Evolutionary conservation across 139 green algal genomes (phyloP).

Genomic region (Astrephomene gubernaculifera): DNA sequence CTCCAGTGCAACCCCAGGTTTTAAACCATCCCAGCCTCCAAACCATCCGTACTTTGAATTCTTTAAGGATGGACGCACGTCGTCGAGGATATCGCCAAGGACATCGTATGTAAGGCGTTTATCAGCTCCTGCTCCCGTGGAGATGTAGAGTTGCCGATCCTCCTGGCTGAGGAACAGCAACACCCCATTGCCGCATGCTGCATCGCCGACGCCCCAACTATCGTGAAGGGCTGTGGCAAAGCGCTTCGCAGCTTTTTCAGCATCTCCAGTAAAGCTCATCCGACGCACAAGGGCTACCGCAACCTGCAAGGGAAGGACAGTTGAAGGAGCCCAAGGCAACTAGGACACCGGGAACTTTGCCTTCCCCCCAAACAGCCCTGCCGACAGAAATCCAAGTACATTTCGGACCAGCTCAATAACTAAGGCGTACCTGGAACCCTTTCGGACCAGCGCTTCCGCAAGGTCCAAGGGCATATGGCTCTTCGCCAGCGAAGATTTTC

Average conservation of each 20-base stretch:
- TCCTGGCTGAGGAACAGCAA: constrained; percentile 72
- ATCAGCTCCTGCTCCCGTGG: constrained; percentile 38
- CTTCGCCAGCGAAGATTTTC: constrained; percentile 57
- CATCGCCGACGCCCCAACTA: constrained; percentile 73
- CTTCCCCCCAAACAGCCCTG: too few species aligned
- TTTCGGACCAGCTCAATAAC: background rate
- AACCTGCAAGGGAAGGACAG: constrained; percentile 64
- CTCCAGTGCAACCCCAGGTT: too few species aligned
- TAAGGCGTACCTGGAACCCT: constrained; percentile 33
- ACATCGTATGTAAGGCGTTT: constrained; percentile 26
- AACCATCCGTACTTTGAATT: too few species aligned
- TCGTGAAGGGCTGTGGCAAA: constrained; percentile 71
- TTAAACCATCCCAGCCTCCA: too few species aligned
- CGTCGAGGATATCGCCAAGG: constrained; percentile 48
- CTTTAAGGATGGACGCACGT: constrained; percentile 31
- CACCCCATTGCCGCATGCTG: constrained; percentile 76
- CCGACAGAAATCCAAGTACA: background rate
- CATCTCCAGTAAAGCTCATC: constrained; percentile 43
- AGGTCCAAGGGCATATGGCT: constrained; percentile 51
- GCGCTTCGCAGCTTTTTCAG: constrained; percentile 32
- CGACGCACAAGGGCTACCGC: constrained; percentile 65
- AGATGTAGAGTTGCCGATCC: constrained; percentile 73
- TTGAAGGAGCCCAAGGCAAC: too few species aligned
- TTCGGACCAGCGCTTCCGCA: constrained; percentile 29
- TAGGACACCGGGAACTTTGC: too few species aligned